A percentile compares a stretch with the other conserved stretches of the same genome.
Conservation (phyloP, 306 rosid species). For the Cucurbita ficifolia region DNA sequence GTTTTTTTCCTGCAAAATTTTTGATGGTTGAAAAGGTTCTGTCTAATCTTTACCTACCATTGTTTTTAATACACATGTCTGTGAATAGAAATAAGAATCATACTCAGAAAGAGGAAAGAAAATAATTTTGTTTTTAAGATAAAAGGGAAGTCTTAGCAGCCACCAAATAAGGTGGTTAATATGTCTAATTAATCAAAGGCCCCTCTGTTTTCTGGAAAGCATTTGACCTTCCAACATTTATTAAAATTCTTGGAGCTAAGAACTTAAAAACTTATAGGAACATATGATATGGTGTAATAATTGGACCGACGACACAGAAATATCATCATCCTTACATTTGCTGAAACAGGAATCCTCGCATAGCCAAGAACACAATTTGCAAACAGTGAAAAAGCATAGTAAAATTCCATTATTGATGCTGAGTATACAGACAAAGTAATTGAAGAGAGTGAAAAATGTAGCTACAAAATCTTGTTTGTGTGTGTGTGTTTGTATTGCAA, state of each 20-base stretch:
- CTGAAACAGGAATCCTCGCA: too few relatives aligned
- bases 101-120: neutral
- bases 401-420: neutral
- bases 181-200: slow-evolving; percentile 21
- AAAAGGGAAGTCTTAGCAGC: neutral
- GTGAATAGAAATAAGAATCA: neutral
- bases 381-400: neutral
- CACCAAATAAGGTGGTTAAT: slow-evolving; percentile 17
- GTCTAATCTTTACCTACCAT: neutral
- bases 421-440: neutral
- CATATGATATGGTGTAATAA: too few relatives aligned
- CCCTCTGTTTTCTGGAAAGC: slow-evolving; percentile 7
- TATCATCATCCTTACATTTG: too few relatives aligned
- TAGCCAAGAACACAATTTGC: neutral
- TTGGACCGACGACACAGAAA: too few relatives aligned
- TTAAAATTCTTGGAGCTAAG: too few relatives aligned
- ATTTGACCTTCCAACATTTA: too few relatives aligned
- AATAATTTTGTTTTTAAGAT: neutral
- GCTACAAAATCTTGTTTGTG: neutral
- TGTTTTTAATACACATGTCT: neutral
- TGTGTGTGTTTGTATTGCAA: neutral
- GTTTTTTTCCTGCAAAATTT: neutral
- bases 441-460: neutral
- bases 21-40: neutral
- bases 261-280: too few relatives aligned